Evolutionary conservation across 2,329 filamentous ascomycete genomes (phyloP), one percentile per base, ranked within the genome.

Genomic region (Epichloe festucae): DNA sequence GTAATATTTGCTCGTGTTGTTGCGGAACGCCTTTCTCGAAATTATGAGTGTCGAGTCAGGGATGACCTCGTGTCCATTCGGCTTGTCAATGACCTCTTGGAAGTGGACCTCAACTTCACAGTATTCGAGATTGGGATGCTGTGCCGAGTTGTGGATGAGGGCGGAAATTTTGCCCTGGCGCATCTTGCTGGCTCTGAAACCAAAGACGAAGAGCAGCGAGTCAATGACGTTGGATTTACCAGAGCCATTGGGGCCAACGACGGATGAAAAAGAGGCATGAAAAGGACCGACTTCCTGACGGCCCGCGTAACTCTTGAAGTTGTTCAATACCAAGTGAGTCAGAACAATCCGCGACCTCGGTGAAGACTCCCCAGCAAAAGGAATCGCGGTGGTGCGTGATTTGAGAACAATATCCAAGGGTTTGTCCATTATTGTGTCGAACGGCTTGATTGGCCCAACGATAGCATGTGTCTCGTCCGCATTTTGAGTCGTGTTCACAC

Each of bases 181-280:
- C 93, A 98, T 98, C 71, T 98, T 98, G 75, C 91, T 97, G 42
- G 93, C 93, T 54, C 93, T 84, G 73, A 98, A 98, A 50, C 94
- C 93, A 64, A 98, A 98, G n/a, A 98, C 93, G 63, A 98, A 98
- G 1, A 98, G 79, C 31, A 98, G 73, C 2, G 93, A 96, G 69
- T 98, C 93, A 64, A 98, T 98, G 56, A 98, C 94, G 61, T 98
- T 98, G 21, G 93, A 97, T 67, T 98, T 98, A 53, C 93, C 93
- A 10, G 93, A 98, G 55, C 93, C 93, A 65, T 98, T 98, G 48
- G 94, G 93, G 0, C 93, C 94, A 10, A 98, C 93, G 2, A 98
- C 93, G 0, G 93, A 96, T 1, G 93, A 96, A 70, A 98, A 98
- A 0, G 93, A 98, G 2, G 88, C 79, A 66, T 98, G 93, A 66